These are phyloP conservation scores for Diaporthe sp. DNA, from an alignment of 2,329 filamentous ascomycete genomes.

Conservation along the genomic window DNA sequence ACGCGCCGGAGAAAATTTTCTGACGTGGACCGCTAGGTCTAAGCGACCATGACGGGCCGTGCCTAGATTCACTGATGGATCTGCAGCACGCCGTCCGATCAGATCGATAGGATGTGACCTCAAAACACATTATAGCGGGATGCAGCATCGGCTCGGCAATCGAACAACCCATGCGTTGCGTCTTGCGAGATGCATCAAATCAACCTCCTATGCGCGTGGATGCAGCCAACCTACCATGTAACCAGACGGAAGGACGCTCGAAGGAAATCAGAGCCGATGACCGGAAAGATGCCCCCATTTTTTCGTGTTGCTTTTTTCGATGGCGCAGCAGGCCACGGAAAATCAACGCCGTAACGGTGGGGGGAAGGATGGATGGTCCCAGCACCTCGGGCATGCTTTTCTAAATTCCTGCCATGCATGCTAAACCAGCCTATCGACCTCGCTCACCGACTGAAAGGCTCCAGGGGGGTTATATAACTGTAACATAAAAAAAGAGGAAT, in stretches of 20 bases:
- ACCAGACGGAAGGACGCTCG: slow-evolving; percentile 10
- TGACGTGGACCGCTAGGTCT: not conserved
- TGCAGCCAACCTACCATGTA: slow-evolving; percentile 3
- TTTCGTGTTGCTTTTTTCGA: not conserved
- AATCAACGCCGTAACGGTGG: not conserved
- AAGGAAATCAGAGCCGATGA: not conserved
- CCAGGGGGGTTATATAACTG: not conserved
- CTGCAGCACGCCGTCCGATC: slow-evolving; percentile 29
- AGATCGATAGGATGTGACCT: slow-evolving; percentile 19
- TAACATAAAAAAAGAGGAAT: slow-evolving; percentile 22
- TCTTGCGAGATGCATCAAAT: not conserved
- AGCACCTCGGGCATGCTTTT: not conserved
- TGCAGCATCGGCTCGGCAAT: not conserved
- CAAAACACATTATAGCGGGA: not conserved
- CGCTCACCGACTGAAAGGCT: not conserved
- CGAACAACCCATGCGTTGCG: not conserved
- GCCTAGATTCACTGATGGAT: slow-evolving; percentile 14
- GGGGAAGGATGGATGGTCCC: not conserved
- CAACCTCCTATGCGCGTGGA: not conserved
- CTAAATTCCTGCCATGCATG: not conserved
- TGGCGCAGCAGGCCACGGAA: not conserved
- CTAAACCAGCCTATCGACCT: not conserved
- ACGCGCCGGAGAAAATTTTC: not conserved
- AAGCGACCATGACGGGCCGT: slow-evolving; percentile 30
- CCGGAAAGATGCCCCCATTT: slow-evolving; percentile 2